A percentile compares a stretch with the other conserved stretches of the same genome.
These are phyloP conservation scores for Tetrastigma voinierianum DNA, from an alignment of 164 flowering plant genomes.

Conservation along the genomic window DNA sequence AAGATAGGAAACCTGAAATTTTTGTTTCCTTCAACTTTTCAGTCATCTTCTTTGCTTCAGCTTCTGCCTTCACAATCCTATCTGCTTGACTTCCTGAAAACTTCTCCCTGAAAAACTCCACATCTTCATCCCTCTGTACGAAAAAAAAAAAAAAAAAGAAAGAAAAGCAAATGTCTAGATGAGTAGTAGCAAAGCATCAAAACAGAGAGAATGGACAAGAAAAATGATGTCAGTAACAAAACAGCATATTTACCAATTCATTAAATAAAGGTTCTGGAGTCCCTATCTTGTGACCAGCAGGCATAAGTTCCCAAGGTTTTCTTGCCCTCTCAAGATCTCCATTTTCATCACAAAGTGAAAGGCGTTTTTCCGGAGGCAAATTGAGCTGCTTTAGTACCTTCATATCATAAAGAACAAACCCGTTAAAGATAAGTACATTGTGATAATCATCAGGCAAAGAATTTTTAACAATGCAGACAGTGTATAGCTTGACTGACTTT, in stretches of 20 bases:
- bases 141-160: neutral
- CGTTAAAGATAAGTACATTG: neutral
- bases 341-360: constrained; percentile 64
- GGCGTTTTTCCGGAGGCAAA: constrained; percentile 42
- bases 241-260: constrained; percentile 54
- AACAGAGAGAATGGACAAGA: neutral
- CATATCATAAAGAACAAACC: constrained; percentile 6
- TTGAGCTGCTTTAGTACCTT: constrained; percentile 91
- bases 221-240: no score
- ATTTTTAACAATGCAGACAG: no score
- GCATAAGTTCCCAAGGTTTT: constrained; percentile 76
- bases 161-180: no score
- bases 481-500: constrained; percentile 10
- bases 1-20: constrained; percentile 43
- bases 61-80: neutral
- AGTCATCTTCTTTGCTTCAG: constrained; percentile 21
- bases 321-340: constrained; percentile 58
- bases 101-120: constrained; percentile 2
- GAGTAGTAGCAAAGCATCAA: no score
- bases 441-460: no score
- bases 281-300: constrained; percentile 80
- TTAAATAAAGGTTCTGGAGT: constrained; percentile 71
- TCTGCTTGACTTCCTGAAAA: constrained; percentile 8
- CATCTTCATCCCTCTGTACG: constrained; percentile 71
- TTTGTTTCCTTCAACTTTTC: neutral